Evolutionary conservation across 192 early-diverging fungal genomes (phyloP).

Genomic region (Jimgerdemannia flammicorona): DNA sequence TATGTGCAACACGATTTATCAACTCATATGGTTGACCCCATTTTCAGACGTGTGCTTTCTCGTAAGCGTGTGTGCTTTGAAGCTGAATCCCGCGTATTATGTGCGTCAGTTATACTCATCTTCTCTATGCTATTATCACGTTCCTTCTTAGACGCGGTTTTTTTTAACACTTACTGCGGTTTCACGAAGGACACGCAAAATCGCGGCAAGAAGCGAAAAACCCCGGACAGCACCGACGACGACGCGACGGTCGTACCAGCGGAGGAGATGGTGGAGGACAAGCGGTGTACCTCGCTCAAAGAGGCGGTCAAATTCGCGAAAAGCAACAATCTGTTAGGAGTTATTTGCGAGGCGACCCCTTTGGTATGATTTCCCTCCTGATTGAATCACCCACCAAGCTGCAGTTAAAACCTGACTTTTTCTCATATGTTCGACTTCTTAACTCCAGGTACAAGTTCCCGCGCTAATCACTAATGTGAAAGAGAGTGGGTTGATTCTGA

Average conservation of each 20-base stretch:
- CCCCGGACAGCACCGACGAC: background rate
- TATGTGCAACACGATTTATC: slow-evolving; percentile 28
- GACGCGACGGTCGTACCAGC: slow-evolving; percentile 5
- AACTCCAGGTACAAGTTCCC: slow-evolving; percentile 80
- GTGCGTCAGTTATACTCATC: background rate
- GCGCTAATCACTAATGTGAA: slow-evolving; percentile 90
- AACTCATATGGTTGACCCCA: too few relatives aligned
- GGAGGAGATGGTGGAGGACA: slow-evolving; percentile 40
- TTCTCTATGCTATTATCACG: background rate
- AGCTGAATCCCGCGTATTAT: background rate
- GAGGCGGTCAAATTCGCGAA: slow-evolving; percentile 94
- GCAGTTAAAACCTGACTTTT: background rate
- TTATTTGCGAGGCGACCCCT: slow-evolving; percentile 88
- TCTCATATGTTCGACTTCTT: slow-evolving; percentile 6
- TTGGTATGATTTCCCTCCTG: slow-evolving; percentile 52
- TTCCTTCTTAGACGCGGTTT: slow-evolving; percentile 71
- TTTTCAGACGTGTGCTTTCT: too few relatives aligned
- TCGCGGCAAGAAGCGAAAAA: slow-evolving; percentile 26
- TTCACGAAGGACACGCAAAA: slow-evolving; percentile 39
- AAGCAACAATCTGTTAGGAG: slow-evolving; percentile 85
- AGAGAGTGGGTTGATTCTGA: slow-evolving; percentile 85
- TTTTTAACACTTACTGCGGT: slow-evolving; percentile 86
- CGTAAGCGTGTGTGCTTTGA: too few relatives aligned
- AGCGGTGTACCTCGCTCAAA: slow-evolving; percentile 71
- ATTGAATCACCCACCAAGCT: background rate